Evolutionary conservation across 2,329 filamentous ascomycete genomes (phyloP).

Genomic region (Paecilomyces formosus): DNA sequence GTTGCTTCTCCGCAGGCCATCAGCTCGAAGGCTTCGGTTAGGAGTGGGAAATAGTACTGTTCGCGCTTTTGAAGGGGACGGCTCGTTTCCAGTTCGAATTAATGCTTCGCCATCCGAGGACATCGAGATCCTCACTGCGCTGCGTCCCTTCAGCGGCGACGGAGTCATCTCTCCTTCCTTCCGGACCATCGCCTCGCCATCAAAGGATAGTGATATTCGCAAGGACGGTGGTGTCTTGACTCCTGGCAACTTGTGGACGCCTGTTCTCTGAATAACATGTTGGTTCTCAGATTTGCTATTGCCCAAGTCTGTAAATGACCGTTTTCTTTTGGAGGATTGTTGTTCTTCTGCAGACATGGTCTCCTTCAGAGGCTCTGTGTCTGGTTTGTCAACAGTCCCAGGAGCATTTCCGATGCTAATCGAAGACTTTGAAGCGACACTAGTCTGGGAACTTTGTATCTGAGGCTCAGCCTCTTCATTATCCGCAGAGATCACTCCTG

Average conservation of each 20-base stretch:
- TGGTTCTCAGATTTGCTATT: constrained; percentile 7
- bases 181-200: constrained; percentile 31
- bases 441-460: constrained; percentile 22
- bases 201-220: constrained; percentile 34
- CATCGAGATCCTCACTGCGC: constrained; percentile 66
- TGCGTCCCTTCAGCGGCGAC: constrained; percentile 32
- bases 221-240: constrained; percentile 29
- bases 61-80: constrained; percentile 55
- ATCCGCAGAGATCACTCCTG: constrained; percentile 14
- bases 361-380: constrained; percentile 8
- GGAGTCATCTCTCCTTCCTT: constrained; percentile 33
- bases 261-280: constrained; percentile 8
- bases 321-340: constrained; percentile 24
- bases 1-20: constrained; percentile 60
- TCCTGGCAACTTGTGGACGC: constrained; percentile 9
- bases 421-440: constrained; percentile 17
- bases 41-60: constrained; percentile 41
- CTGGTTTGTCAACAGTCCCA: constrained; percentile 11
- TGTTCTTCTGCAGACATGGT: constrained; percentile 12
- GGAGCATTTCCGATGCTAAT: constrained; percentile 16
- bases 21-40: constrained; percentile 41
- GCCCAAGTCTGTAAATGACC: constrained; percentile 22
- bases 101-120: constrained; percentile 89
- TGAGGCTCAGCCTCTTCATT: constrained; percentile 20
- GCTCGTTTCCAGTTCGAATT: constrained; percentile 63